Percentiles rank a stretch among this genome's conserved stretches.
Evolutionary conservation across 148 eudicot species (phyloP).

Genomic region (Diospyros lotus): DNA sequence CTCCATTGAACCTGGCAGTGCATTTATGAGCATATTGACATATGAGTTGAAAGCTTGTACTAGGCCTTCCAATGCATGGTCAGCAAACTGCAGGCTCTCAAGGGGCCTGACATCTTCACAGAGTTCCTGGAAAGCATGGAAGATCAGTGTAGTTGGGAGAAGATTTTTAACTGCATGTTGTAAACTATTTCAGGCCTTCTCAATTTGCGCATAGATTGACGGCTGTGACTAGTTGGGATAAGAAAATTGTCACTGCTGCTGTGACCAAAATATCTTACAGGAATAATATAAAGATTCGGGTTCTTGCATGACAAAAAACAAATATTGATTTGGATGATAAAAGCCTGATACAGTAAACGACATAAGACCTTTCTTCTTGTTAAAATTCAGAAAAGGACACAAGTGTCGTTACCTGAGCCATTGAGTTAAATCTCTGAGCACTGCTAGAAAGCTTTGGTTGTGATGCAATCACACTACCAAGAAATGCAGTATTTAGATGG

Average conservation of each 20-base stretch:
- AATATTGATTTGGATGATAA: background rate
- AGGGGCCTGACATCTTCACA: conserved; percentile 77
- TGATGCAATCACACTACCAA: conserved; percentile 28
- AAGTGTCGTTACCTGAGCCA: conserved; percentile 65
- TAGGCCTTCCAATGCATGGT: conserved; percentile 65
- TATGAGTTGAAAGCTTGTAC: conserved; percentile 62
- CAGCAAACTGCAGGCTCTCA: conserved; percentile 50
- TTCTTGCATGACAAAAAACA: background rate
- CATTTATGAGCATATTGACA: conserved; percentile 52
- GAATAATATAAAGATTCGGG: background rate
- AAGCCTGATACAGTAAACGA: background rate
- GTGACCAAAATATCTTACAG: background rate
- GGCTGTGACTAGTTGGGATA: background rate
- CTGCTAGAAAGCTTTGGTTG: conserved; percentile 75
- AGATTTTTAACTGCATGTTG: background rate
- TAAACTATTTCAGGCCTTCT: background rate
- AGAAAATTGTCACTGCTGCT: background rate
- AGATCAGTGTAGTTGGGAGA: background rate
- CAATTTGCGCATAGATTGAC: background rate
- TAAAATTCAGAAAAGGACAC: background rate
- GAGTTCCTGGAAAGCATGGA: conserved; percentile 44
- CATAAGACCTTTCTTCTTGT: background rate
- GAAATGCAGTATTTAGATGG: conserved; percentile 24
- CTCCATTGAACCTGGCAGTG: conserved; percentile 64
- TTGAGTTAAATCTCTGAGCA: conserved; percentile 68